Evolutionary conservation across 139 green algal genomes (phyloP).

Genomic region (Chlorella ohadii): DNA sequence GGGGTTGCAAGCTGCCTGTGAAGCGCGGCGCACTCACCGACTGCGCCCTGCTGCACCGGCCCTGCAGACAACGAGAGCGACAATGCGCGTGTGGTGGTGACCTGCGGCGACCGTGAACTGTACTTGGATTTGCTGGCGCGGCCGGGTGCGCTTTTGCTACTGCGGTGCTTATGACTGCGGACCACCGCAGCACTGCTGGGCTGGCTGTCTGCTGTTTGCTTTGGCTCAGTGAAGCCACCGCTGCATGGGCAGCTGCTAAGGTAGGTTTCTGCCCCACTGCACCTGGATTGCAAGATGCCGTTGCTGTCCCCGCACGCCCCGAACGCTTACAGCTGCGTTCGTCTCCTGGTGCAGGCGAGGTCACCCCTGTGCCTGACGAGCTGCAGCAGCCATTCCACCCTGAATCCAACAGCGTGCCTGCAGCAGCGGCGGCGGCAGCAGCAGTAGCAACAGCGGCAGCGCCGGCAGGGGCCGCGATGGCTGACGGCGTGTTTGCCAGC

Average conservation of each 20-base stretch:
- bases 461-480: not conserved
- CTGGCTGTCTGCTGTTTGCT: too few species aligned
- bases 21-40: not conserved
- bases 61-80: constrained; percentile 2
- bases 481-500: not conserved
- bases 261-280: too few species aligned
- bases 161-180: too few species aligned
- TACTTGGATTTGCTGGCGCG: constrained; percentile 19
- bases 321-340: too few species aligned
- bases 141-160: not conserved
- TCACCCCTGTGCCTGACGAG: not conserved
- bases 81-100: not conserved
- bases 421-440: not conserved
- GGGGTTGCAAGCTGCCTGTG: too few species aligned
- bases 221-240: too few species aligned
- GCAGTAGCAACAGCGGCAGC: not conserved
- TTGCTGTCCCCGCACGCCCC: too few species aligned
- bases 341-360: not conserved
- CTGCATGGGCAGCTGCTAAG: too few species aligned
- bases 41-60: not conserved
- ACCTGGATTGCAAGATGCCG: too few species aligned
- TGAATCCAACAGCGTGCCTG: not conserved
- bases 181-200: too few species aligned
- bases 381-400: not conserved
- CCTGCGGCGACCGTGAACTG: not conserved